Percentiles rank a stretch among this genome's conserved stretches.
Evolutionary conservation across 495 filamentous ascomycete species (phyloP).

Genomic region (Xylaria flabelliformis): DNA sequence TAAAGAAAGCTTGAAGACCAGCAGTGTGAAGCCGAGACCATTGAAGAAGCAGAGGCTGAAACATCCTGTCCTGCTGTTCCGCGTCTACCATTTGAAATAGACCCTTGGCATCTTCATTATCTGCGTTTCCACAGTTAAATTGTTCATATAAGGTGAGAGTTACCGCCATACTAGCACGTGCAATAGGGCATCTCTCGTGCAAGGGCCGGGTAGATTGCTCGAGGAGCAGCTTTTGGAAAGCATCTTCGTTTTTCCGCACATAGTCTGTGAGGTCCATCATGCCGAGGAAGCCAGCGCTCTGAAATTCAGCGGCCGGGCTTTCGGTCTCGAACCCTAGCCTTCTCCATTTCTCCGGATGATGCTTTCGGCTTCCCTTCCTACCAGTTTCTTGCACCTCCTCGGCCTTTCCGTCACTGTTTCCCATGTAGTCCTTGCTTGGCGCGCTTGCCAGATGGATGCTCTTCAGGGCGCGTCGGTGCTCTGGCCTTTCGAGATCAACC

Average conservation of each 20-base stretch:
- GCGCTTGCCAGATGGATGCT: conserved; percentile 83
- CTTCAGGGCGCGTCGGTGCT: conserved; percentile 87
- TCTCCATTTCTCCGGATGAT: conserved; percentile 93
- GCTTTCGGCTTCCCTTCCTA: conserved; percentile 65
- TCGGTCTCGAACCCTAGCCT: conserved; percentile 92
- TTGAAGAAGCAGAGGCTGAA: conserved; percentile 86
- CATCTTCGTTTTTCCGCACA: conserved; percentile 86
- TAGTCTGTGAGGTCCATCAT: conserved; percentile 98
- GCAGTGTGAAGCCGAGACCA: conserved; percentile 96
- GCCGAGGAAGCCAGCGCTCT: conserved; percentile 84
- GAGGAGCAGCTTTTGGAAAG: conserved; percentile 87
- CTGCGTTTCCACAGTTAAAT: conserved; percentile 90
- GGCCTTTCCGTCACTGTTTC: conserved; percentile 33
- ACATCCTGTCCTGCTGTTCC: conserved; percentile 82
- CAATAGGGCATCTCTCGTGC: conserved; percentile 83
- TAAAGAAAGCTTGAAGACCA: conserved; percentile 86
- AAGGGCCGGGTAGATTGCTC: conserved; percentile 82
- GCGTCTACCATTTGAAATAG: conserved; percentile 78
- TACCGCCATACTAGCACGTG: conserved; percentile 84
- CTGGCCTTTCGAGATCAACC: conserved; percentile 83
- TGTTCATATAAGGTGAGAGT: conserved; percentile 91
- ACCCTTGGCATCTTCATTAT: conserved; percentile 78
- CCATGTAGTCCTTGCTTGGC: conserved; percentile 59
- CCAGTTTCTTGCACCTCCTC: conserved; percentile 44
- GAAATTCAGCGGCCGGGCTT: conserved; percentile 83